phyloP scores from a whole-genome alignment of 169 alveolate genomes.

The Eimeria sp. region DNA sequence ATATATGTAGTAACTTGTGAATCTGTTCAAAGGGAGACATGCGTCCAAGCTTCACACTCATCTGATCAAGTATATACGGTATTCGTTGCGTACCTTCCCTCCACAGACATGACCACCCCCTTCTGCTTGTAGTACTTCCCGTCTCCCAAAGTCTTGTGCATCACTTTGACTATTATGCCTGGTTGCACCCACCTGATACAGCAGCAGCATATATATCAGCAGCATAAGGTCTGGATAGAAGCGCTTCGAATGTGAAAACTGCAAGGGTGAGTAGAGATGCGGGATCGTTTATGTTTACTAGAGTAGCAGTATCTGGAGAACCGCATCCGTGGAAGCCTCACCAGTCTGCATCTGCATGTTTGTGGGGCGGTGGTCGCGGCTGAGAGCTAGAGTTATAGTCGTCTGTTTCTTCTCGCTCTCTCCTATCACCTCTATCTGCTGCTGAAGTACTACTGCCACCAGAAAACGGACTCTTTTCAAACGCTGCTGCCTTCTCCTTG shows the following conservation, averaged over 20 bases:
- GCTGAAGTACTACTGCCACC: not conserved
- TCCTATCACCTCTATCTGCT: not conserved
- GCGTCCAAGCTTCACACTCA: not conserved
- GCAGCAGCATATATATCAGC: not conserved
- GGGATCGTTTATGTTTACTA: not conserved
- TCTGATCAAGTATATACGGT: not conserved
- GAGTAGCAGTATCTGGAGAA: not conserved
- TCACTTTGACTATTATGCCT: constrained; percentile 65
- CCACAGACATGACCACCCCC: constrained; percentile 59
- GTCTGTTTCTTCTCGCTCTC: not conserved
- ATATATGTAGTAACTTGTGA: not conserved
- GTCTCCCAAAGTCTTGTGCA: constrained; percentile 75
- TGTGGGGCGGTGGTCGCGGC: constrained; percentile 54
- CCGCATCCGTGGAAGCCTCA: not conserved
- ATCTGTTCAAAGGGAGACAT: not conserved
- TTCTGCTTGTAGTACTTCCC: constrained; percentile 80
- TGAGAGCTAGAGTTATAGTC: not conserved
- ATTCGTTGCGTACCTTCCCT: constrained; percentile 33
- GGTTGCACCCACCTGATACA: constrained; percentile 73
- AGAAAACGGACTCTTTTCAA: constrained; percentile 5
- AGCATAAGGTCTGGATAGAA: not conserved
- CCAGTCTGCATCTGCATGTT: constrained; percentile 68
- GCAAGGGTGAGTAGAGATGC: not conserved
- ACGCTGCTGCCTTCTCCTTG: constrained; percentile 20
- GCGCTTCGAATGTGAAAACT: not conserved